Conservation (phyloP, 148 eudicot species). For the Cornus kousa region DNA sequence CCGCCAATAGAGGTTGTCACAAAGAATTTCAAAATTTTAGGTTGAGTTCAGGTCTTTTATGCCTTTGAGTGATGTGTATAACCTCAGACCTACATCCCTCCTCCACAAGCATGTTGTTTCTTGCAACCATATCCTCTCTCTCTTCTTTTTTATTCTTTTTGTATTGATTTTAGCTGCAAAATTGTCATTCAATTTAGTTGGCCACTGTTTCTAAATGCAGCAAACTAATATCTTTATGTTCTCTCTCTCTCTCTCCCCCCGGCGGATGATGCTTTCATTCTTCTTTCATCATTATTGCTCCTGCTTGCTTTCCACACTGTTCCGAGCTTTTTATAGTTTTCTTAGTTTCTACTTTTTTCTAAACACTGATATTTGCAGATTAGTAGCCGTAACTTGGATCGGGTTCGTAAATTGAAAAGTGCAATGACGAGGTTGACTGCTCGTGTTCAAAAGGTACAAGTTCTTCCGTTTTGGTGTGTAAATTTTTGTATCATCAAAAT, state of each 20-base stretch:
- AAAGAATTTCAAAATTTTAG: background rate
- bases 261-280: background rate
- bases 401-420: constrained; percentile 78
- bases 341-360: constrained; percentile 2
- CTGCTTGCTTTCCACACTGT: background rate
- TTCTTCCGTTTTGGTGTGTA: background rate
- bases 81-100: background rate
- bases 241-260: too few species aligned
- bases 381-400: constrained; percentile 73
- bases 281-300: background rate
- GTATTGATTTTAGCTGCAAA: too few species aligned
- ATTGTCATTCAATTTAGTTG: too few species aligned
- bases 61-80: background rate
- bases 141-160: too few species aligned
- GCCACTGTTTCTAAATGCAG: background rate
- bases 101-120: too few species aligned
- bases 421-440: constrained; percentile 80
- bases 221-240: too few species aligned
- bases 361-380: constrained; percentile 36
- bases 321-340: background rate
- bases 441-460: constrained; percentile 69
- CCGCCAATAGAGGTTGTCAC: too few species aligned
- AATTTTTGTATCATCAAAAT: background rate
- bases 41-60: background rate
- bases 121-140: too few species aligned